Conservation (phyloP, 805 yeast species). For the Torulaspora indica region DNA sequence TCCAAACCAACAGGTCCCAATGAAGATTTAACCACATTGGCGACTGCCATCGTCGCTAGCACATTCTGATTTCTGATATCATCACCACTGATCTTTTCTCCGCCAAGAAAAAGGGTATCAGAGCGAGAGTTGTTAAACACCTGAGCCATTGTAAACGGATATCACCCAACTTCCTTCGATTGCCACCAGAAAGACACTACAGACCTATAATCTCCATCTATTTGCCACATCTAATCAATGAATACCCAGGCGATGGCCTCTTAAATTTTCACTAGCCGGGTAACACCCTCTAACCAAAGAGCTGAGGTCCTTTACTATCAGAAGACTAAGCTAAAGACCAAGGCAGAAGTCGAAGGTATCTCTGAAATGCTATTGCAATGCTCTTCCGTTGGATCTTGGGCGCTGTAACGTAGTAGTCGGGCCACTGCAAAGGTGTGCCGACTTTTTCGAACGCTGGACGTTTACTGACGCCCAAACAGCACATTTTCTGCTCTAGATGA, state of each 20-base stretch:
- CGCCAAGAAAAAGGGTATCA: conserved; percentile 91
- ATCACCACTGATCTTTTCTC: conserved; percentile 92
- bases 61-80: conserved; percentile 96
- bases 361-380: too few species aligned
- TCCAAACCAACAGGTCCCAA: conserved; percentile 98
- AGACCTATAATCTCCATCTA: neutral
- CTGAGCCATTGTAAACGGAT: conserved; percentile 41
- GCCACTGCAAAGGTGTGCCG: too few species aligned
- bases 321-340: neutral
- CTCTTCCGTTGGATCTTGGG: too few species aligned
- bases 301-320: neutral
- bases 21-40: conserved; percentile 79
- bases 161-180: neutral
- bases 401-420: neutral
- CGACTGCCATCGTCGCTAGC: conserved; percentile 82
- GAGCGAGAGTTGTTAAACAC: conserved; percentile 80
- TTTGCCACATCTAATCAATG: conserved; percentile 6
- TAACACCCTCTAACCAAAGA: neutral
- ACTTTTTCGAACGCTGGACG: too few species aligned
- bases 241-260: neutral
- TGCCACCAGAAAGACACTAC: neutral
- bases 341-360: neutral
- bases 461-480: too few species aligned
- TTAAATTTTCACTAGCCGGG: conserved; percentile 3
- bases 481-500: too few species aligned